These are phyloP conservation scores for Quercus engelmannii DNA, from an alignment of 306 rosid genomes.

Conservation along the genomic window DNA sequence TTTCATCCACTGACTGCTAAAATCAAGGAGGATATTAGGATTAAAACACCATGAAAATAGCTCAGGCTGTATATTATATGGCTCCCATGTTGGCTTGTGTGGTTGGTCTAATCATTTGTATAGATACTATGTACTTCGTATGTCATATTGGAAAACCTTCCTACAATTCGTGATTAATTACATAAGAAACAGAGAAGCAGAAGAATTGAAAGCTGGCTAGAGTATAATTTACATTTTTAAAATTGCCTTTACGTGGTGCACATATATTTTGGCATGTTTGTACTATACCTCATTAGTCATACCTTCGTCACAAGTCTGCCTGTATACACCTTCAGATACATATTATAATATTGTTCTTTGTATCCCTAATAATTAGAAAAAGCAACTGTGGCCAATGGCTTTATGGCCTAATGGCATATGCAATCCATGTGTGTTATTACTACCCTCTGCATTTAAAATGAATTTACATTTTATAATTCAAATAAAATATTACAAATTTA, in stretches of 20 bases:
- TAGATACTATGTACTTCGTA: conserved; percentile 37
- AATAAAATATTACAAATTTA: too few species aligned
- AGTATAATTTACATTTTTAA: conserved; percentile 22
- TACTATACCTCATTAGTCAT: too few species aligned
- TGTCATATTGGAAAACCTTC: conserved; percentile 29
- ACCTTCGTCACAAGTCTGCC: not conserved
- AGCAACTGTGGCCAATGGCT: not conserved
- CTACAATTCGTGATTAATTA: conserved; percentile 27
- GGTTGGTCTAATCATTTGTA: conserved; percentile 52
- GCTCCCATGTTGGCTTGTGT: conserved; percentile 44
- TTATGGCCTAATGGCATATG: too few species aligned
- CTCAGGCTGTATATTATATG: conserved; percentile 20
- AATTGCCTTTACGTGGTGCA: conserved; percentile 16
- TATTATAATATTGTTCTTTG: not conserved
- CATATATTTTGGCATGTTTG: not conserved
- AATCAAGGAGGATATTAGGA: conserved; percentile 41
- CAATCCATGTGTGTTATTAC: too few species aligned
- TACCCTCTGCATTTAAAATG: too few species aligned
- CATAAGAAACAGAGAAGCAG: conserved; percentile 41
- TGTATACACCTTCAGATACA: not conserved
- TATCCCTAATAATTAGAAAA: not conserved
- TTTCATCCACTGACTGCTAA: conserved; percentile 51
- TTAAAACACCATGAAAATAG: conserved; percentile 22
- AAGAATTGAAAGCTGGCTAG: conserved; percentile 58
- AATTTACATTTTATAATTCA: too few species aligned